A percentile compares a stretch with the other conserved stretches of the same genome.
These are phyloP conservation scores for Floccularia luteovirens DNA, from an alignment of 768 basidiomycete genomes.

Conservation along the genomic window DNA sequence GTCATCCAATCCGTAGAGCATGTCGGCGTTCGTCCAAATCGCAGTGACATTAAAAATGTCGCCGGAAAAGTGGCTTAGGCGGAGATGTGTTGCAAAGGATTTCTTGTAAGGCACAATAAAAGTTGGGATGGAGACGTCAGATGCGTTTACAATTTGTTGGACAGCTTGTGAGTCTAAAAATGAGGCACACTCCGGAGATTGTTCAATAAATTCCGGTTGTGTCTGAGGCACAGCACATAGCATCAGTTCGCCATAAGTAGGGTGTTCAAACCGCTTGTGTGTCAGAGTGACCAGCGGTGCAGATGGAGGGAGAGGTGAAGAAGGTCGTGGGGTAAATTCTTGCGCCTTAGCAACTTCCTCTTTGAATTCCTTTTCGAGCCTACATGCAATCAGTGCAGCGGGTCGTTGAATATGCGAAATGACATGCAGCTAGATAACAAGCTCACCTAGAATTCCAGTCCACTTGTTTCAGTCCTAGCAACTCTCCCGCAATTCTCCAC, in stretches of 20 bases:
- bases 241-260: conserved; percentile 23
- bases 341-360: conserved; percentile 13
- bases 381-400: no score
- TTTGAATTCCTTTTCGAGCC: conserved; percentile 18
- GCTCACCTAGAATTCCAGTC: conserved; percentile 32
- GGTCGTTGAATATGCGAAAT: no score
- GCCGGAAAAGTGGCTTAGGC: conserved; percentile 26
- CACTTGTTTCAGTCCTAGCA: conserved; percentile 21
- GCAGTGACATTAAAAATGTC: conserved; percentile 30
- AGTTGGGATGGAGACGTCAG: conserved; percentile 19
- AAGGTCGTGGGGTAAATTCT: conserved; percentile 15
- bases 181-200: conserved; percentile 11
- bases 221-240: conserved; percentile 21
- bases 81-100: conserved; percentile 27
- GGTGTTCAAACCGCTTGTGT: conserved; percentile 21
- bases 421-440: not conserved
- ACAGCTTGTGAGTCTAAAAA: conserved; percentile 16
- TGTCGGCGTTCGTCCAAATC: conserved; percentile 27
- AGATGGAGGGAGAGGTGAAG: conserved; percentile 13
- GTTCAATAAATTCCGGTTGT: not conserved
- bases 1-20: conserved; percentile 27
- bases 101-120: conserved; percentile 25
- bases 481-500: conserved; percentile 27
- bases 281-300: conserved; percentile 15
- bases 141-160: conserved; percentile 19